Evolutionary conservation across 495 filamentous ascomycete species (phyloP).

Genomic region (Podospora fimiseda): DNA sequence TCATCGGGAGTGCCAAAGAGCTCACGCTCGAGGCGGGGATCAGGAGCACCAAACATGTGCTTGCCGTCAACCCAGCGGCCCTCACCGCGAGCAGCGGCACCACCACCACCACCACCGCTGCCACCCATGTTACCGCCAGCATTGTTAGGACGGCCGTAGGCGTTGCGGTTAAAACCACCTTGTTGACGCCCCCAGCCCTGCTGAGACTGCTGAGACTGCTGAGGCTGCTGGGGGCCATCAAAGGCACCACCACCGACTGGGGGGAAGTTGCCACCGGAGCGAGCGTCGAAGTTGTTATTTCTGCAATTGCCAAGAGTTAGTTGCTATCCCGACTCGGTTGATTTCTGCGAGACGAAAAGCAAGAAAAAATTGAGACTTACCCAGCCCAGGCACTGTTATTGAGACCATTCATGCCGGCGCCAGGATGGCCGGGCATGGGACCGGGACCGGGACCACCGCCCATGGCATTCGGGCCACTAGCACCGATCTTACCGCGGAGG

Average conservation of each 20-base stretch:
- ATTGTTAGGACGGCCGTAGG: constrained; percentile 62
- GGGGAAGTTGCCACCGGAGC: constrained; percentile 16
- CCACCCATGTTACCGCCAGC: constrained; percentile 48
- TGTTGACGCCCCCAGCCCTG: constrained; percentile 16
- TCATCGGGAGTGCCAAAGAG: constrained; percentile 93
- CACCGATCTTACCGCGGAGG: constrained; percentile 60
- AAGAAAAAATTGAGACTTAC: constrained; percentile 35
- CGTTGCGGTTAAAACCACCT: constrained; percentile 47
- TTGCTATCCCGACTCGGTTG: not conserved
- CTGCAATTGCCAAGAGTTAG: constrained; percentile 13
- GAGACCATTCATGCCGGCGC: constrained; percentile 18
- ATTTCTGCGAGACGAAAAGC: not conserved
- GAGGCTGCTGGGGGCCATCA: constrained; percentile 20
- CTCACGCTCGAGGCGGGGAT: constrained; percentile 86
- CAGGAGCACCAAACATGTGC: constrained; percentile 82
- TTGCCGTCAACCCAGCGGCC: constrained; percentile 96
- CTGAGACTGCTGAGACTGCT: not conserved
- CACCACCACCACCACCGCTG: constrained; percentile 41
- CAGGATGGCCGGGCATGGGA: not conserved
- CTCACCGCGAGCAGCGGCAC: constrained; percentile 65
- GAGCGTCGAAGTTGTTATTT: constrained; percentile 40
- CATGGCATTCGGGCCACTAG: constrained; percentile 19
- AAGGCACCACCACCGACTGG: constrained; percentile 8
- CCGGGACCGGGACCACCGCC: not conserved
- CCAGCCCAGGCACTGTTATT: constrained; percentile 59